A percentile compares a stretch with the other conserved stretches of the same genome.
These are phyloP conservation scores for Croton laevigatus DNA, from an alignment of 441 rosid species.

Conservation along the genomic window DNA sequence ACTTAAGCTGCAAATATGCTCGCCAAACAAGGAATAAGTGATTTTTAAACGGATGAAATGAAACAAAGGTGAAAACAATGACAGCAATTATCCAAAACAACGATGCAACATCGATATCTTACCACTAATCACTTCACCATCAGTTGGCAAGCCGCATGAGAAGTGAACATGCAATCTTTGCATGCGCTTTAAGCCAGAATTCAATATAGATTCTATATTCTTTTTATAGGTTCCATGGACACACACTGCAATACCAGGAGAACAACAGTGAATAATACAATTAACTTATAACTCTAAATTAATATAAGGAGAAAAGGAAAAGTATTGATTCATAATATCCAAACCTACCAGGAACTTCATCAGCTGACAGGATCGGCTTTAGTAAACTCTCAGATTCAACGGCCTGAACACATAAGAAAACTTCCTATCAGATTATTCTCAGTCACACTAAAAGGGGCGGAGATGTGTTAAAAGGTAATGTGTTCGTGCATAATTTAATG, in stretches of 20 bases:
- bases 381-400: constrained; percentile 76
- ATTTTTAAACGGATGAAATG: neutral
- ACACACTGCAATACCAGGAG: constrained; percentile 33
- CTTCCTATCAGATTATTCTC: neutral
- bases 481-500: neutral
- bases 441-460: neutral
- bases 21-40: neutral
- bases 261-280: constrained; percentile 1
- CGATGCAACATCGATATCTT: constrained; percentile 15
- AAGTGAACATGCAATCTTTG: constrained; percentile 82
- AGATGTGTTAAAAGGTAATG: neutral
- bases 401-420: constrained; percentile 38
- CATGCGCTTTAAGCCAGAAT: constrained; percentile 77
- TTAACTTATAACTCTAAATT: neutral
- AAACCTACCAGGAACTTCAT: constrained; percentile 58
- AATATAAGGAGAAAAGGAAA: neutral
- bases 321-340: neutral
- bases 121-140: constrained; percentile 87
- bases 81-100: neutral
- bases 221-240: constrained; percentile 88
- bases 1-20: neutral
- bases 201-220: constrained; percentile 66
- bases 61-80: neutral
- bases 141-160: constrained; percentile 77
- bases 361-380: constrained; percentile 64